Base-by-base conservation (phyloP, 192 early-diverging fungal species). In the Backusella westeae region DNA sequence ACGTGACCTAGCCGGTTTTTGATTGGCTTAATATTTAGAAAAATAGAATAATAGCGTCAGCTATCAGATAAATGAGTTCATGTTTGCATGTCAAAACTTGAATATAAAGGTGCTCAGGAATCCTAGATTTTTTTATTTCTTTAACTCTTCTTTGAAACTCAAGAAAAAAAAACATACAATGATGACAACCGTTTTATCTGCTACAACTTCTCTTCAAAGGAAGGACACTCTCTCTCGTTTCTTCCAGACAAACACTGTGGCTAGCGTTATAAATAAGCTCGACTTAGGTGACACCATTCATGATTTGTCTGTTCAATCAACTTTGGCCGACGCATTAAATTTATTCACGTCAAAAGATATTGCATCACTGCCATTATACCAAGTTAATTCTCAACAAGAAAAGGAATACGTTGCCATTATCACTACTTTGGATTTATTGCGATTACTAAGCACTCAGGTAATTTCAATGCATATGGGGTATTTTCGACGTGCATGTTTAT, bases 271-370 rank as follows among this genome's bases (percentile, higher is more conserved):
- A 10, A 36, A 53, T 23, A 77, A 72, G 59, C 76, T 38, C 7
- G n/a, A 35, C 4, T 67, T 63, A 7, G 23, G n/a, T 29, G 32
- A 41, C 17, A 21, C 34, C 8, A 29, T 89, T 34, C 79, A 87
- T 49, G 87, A 89, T 76, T 80, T 89, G 39, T 80, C 83, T 34
- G 69, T 83, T 29, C 83, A 69, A 5, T 81, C 85, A 23, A 87
- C 88, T 1, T 77, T 89, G 6, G 86, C 87, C 69, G 81, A 85
- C 10, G 87, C 85, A 34, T 88, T 89, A 82, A 83, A 88, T 71
- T 72, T 86, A 23, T 82, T 89, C 1, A 72, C 82, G 15, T 78
- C 85, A n/a, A 82, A 86, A 44, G 85, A 89, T 56, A 88, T 89
- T 56, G 69, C 86, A 12, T 88, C 86, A 36, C 81, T 87, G 6